Conservation (phyloP, 2,329 filamentous ascomycete genomes). For the Xylariaceae sp. region DNA sequence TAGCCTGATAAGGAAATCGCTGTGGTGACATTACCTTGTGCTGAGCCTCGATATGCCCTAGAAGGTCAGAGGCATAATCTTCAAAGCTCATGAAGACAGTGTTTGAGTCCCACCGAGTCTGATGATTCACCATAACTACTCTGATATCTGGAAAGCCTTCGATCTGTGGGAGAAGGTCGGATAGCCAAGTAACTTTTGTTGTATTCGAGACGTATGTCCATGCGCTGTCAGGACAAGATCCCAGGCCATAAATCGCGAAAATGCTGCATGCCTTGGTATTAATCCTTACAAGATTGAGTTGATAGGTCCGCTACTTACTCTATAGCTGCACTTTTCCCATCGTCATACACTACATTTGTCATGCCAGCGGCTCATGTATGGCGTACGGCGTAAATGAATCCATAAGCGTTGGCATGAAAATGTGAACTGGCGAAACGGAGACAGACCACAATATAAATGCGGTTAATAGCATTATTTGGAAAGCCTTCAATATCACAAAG, state of each 20-base stretch:
- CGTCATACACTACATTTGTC: slow-evolving; percentile 1
- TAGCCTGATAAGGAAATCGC: not conserved
- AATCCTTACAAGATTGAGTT: too few relatives aligned
- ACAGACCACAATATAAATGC: too few relatives aligned
- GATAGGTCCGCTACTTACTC: too few relatives aligned
- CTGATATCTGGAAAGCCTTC: not conserved
- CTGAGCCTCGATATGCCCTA: not conserved
- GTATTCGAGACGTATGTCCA: not conserved
- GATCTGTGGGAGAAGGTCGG: not conserved
- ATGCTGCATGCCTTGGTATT: too few relatives aligned
- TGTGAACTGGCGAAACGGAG: not conserved
- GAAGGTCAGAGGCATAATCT: slow-evolving; percentile 1
- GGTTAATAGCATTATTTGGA: too few relatives aligned
- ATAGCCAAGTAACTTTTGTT: not conserved
- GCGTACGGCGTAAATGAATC: not conserved
- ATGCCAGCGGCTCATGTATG: not conserved
- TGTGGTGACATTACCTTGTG: not conserved
- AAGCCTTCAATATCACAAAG: too few relatives aligned
- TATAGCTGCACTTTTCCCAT: not conserved
- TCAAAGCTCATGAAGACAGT: not conserved
- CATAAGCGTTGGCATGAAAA: not conserved
- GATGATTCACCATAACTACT: slow-evolving; percentile 2
- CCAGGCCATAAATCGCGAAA: slow-evolving; percentile 4
- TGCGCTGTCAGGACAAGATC: not conserved
- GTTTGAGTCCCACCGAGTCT: slow-evolving; percentile 2